Percentiles rank a stretch among this genome's conserved stretches.
These are phyloP conservation scores for Saccharum spontaneum DNA, from an alignment of 176 grass and related monocot genomes.

Conservation along the genomic window DNA sequence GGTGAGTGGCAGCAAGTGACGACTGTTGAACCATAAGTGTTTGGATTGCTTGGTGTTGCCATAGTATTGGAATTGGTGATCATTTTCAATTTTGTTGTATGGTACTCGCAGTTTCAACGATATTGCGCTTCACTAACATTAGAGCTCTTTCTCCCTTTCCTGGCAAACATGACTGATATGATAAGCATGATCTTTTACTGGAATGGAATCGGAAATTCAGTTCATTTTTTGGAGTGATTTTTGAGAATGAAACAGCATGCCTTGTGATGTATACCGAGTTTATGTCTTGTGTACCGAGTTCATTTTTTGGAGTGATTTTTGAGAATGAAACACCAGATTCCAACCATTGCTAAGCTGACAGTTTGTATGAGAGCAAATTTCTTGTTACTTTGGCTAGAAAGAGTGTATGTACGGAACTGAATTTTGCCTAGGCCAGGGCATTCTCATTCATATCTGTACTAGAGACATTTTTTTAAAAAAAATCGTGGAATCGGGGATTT, in stretches of 20 bases:
- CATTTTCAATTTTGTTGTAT: neutral
- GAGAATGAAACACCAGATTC: neutral
- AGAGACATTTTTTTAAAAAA: too few relatives aligned
- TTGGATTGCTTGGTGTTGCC: neutral
- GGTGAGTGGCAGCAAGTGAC: conserved; percentile 81
- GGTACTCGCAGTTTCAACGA: neutral
- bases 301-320: too few relatives aligned
- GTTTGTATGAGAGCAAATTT: neutral
- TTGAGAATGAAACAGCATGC: neutral
- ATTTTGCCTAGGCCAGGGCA: neutral
- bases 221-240: neutral
- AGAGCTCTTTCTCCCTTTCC: neutral
- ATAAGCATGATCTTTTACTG: neutral
- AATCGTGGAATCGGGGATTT: neutral
- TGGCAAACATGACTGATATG: neutral
- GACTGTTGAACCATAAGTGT: conserved; percentile 44
- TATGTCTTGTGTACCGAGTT: neutral
- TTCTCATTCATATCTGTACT: neutral
- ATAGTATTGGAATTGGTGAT: neutral
- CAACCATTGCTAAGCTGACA: neutral
- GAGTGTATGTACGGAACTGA: neutral
- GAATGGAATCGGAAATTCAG: neutral
- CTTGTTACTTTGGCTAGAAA: neutral
- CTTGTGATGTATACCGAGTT: neutral
- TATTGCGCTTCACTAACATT: neutral